A percentile compares a stretch with the other conserved stretches of the same genome.
Conservation (phyloP, 495 filamentous ascomycete species). For the Lasiosphaeria miniovina region DNA sequence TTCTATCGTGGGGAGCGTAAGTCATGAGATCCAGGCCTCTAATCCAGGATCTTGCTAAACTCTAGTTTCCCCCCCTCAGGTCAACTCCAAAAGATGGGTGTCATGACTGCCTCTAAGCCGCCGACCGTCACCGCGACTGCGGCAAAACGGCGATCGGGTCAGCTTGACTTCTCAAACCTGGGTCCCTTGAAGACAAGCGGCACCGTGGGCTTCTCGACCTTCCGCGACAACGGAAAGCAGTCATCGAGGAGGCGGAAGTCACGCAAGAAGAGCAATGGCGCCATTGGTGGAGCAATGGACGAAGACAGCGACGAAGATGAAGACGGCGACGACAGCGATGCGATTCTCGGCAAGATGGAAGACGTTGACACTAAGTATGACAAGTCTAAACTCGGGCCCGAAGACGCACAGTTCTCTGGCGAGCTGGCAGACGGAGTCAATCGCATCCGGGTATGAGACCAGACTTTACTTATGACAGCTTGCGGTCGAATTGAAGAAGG, state of each 20-base stretch:
- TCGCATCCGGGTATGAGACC: constrained; percentile 76
- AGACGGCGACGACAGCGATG: constrained; percentile 68
- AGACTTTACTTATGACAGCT: constrained; percentile 19
- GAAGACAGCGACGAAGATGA: constrained; percentile 67
- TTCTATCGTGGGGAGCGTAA: constrained; percentile 94
- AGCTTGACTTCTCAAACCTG: constrained; percentile 80
- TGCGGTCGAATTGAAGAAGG: neutral
- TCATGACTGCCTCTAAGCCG: constrained; percentile 61
- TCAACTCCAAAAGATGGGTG: constrained; percentile 92
- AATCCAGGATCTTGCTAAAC: constrained; percentile 2
- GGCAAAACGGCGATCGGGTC: constrained; percentile 70
- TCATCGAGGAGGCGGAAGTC: constrained; percentile 49
- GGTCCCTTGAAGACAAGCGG: constrained; percentile 77
- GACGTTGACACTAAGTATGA: constrained; percentile 71
- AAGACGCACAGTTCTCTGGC: constrained; percentile 79
- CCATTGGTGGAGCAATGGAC: constrained; percentile 38
- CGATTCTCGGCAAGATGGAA: constrained; percentile 62
- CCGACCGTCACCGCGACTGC: constrained; percentile 53
- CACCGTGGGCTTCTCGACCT: constrained; percentile 84
- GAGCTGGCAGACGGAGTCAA: constrained; percentile 88
- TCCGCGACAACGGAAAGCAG: constrained; percentile 66
- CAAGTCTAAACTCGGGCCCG: constrained; percentile 56
- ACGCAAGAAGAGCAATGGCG: constrained; percentile 55
- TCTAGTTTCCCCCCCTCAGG: constrained; percentile 47
- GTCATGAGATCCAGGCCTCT: constrained; percentile 32